Base-by-base conservation (phyloP, 306 rosid genomes). In the Pueraria montana region DNA sequence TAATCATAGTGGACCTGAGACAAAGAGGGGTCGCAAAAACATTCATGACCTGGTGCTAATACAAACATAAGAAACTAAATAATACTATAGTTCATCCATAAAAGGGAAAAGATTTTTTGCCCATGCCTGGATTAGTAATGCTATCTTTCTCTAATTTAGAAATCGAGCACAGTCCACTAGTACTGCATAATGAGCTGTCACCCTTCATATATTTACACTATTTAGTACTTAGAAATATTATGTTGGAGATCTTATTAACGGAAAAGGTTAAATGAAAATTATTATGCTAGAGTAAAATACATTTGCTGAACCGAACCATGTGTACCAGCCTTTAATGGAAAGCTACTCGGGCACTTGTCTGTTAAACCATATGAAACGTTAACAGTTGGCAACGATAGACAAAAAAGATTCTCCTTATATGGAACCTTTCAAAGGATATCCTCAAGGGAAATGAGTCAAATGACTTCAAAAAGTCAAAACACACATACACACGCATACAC, bases 351-450 rank as follows among this genome's bases (percentile, higher is more conserved):
- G 40, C 21, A 46, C 27, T 0, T 42, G n/a, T 14, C 23, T 65
- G 27, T 14, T 27, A 82, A 74, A 32, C n/a, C 3, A 56, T 10
- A 63, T 23, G 49, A 34, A 50, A 66, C 48, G 56, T 21, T 45
- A 26, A 27, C 68, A 49, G 40, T 1, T 58, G 26, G 49, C 26
- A 61, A 55, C 32, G 43, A 21, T 72, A 59, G 52, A 52, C 36
- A 4, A 43, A 68, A 40, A 84, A 86, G 84, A 86, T 89, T 76
- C 87, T 73, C 63, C 13, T 56, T 55, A 17, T 26, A 70, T 27
- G 89, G 84, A 75, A 81, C 81, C 86, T 82, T 88, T 46, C 64
- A 84, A 62, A 46, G 87, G 85, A 79, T 89, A 80, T 84, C 72
- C 83, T 68, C 24, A 40, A 74, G 36, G 13, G 24, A 74, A 74